These are phyloP conservation scores for Casuarina equisetifolia DNA, from an alignment of 306 rosid genomes.

Conservation along the genomic window DNA sequence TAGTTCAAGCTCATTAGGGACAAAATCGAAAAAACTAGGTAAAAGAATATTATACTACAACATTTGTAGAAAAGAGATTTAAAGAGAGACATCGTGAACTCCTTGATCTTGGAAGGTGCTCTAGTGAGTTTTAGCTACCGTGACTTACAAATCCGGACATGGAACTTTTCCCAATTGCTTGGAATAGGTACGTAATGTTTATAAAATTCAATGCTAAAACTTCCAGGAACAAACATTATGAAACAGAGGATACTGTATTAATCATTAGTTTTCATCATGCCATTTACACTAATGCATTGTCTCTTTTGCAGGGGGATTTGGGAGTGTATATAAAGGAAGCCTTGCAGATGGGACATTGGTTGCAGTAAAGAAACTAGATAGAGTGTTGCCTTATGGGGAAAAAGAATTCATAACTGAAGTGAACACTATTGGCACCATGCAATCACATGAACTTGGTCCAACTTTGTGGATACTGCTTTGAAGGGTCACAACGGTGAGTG, in stretches of 20 bases:
- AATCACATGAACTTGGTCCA: constrained; percentile 94
- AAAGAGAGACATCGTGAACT: constrained; percentile 69
- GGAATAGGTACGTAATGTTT: constrained; percentile 56
- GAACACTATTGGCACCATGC: constrained; percentile 95
- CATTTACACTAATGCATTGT: constrained; percentile 12
- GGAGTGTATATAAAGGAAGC: constrained; percentile 93
- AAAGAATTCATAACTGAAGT: constrained; percentile 93
- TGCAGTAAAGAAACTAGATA: constrained; percentile 92
- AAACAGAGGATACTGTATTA: not conserved
- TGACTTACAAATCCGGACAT: constrained; percentile 73
- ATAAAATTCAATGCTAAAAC: not conserved
- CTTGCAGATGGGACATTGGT: constrained; percentile 77
- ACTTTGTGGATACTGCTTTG: constrained; percentile 81
- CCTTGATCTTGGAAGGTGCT: constrained; percentile 75
- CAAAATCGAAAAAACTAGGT: too few relatives aligned
- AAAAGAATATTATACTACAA: constrained; percentile 52
- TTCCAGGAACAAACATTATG: constrained; percentile 1
- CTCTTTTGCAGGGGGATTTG: constrained; percentile 82
- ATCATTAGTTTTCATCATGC: too few relatives aligned
- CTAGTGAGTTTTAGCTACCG: constrained; percentile 72
- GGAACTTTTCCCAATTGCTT: constrained; percentile 68
- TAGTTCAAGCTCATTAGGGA: too few relatives aligned
- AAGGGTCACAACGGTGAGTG: constrained; percentile 70
- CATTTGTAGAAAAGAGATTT: constrained; percentile 64
- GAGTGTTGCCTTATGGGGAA: constrained; percentile 91